These are phyloP conservation scores for Hortaea werneckii DNA, from an alignment of 2,329 filamentous ascomycete species.

Conservation along the genomic window DNA sequence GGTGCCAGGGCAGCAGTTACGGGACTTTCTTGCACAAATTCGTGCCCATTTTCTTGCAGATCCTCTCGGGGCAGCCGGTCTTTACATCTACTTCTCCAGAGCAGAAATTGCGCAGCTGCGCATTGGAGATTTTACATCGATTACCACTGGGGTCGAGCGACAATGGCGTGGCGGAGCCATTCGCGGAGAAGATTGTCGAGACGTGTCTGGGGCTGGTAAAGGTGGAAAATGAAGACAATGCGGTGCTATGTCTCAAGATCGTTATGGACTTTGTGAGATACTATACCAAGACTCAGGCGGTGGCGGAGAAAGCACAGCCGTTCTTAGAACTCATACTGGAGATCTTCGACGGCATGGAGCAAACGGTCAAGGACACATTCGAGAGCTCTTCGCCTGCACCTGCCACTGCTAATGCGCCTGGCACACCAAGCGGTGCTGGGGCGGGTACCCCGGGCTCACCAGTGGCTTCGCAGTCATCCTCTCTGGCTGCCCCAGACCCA, in stretches of 20 bases:
- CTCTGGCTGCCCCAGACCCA: conserved; percentile 49
- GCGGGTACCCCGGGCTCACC: conserved; percentile 69
- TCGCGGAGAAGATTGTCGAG: conserved; percentile 80
- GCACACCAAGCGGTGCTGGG: conserved; percentile 47
- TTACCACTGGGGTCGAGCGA: conserved; percentile 56
- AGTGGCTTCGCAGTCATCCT: conserved; percentile 49
- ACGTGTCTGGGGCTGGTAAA: conserved; percentile 79
- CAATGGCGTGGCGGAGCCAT: conserved; percentile 70
- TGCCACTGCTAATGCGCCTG: conserved; percentile 49
- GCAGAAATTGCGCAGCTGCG: conserved; percentile 86
- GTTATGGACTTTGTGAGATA: conserved; percentile 94
- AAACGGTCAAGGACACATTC: conserved; percentile 89
- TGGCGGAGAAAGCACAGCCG: conserved; percentile 71
- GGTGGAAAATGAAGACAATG: conserved; percentile 96
- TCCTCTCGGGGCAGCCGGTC: conserved; percentile 74
- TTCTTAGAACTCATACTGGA: conserved; percentile 90
- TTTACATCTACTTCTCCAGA: conserved; percentile 86
- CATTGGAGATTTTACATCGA: conserved; percentile 89
- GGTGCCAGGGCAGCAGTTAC: conserved; percentile 69
- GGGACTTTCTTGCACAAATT: conserved; percentile 72
- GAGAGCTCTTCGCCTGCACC: conserved; percentile 55
- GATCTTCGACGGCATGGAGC: conserved; percentile 90
- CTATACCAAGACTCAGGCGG: conserved; percentile 60
- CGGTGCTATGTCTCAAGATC: conserved; percentile 94
- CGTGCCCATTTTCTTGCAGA: conserved; percentile 79